These are phyloP conservation scores for Arthroderma uncinatum DNA, from an alignment of 2,329 filamentous ascomycete species.

Conservation along the genomic window DNA sequence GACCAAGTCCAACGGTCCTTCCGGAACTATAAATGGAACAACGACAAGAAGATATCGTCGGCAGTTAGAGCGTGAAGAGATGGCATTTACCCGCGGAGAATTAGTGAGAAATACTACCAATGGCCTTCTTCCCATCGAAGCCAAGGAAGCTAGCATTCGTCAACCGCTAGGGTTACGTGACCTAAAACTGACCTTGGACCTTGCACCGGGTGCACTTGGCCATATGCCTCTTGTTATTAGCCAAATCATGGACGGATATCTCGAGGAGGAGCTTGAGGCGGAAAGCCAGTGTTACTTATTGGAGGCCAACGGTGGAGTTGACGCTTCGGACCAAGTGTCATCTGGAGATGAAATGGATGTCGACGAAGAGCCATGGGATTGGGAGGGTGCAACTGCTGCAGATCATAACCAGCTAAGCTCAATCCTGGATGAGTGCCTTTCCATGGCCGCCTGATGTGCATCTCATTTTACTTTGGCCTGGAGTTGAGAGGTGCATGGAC, in stretches of 20 bases:
- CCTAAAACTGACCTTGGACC: conserved; percentile 60
- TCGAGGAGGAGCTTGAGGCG: conserved; percentile 62
- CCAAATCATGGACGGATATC: conserved; percentile 57
- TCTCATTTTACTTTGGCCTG: not conserved
- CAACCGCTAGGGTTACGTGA: conserved; percentile 67
- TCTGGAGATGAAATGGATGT: conserved; percentile 31
- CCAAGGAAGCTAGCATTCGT: conserved; percentile 61
- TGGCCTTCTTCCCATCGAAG: conserved; percentile 69
- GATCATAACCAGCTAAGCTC: conserved; percentile 30
- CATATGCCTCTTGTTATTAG: conserved; percentile 67
- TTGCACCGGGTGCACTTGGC: conserved; percentile 64
- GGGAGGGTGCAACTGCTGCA: conserved; percentile 28
- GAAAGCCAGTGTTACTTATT: conserved; percentile 26
- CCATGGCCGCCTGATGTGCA: conserved; percentile 28
- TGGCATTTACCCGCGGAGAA: conserved; percentile 60
- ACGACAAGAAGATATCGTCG: conserved; percentile 68
- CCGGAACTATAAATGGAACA: conserved; percentile 57
- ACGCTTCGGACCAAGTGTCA: conserved; percentile 18
- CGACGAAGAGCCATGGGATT: conserved; percentile 28
- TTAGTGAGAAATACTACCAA: conserved; percentile 57
- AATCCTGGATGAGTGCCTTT: conserved; percentile 34
- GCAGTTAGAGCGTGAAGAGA: conserved; percentile 66
- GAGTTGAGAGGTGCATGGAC: conserved; percentile 4
- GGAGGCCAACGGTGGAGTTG: conserved; percentile 13
- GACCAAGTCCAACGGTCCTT: conserved; percentile 47